Percentiles rank a stretch among this genome's conserved stretches.
phyloP scores from a whole-genome alignment of 106 monocot species.

The Ottelia alismoides region DNA sequence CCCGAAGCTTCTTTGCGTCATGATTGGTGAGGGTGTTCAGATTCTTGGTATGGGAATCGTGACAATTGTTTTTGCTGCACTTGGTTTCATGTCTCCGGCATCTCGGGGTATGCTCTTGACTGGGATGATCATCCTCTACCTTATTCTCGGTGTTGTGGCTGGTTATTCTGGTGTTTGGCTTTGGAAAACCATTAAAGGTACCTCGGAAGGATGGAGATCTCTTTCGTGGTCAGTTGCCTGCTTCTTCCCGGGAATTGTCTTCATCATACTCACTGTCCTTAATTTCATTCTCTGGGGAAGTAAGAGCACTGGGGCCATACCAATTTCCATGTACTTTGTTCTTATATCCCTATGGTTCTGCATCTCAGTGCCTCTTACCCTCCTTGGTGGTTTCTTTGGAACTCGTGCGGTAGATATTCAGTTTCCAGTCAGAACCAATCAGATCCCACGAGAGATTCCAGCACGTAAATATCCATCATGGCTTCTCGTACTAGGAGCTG shows the following conservation, averaged over 20 bases:
- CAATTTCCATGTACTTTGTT: constrained; percentile 11
- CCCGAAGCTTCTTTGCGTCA: constrained; percentile 34
- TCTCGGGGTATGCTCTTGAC: constrained; percentile 44
- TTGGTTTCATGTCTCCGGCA: constrained; percentile 47
- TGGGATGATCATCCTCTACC: constrained; percentile 44
- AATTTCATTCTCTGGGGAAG: constrained; percentile 19
- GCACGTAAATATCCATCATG: constrained; percentile 19
- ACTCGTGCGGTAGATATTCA: constrained; percentile 5
- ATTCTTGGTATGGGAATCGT: constrained; percentile 36
- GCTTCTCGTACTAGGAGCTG: constrained; percentile 16
- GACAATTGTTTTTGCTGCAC: constrained; percentile 37
- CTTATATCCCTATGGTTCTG: constrained; percentile 32
- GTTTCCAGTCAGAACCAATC: constrained; percentile 19
- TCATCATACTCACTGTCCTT: constrained; percentile 12
- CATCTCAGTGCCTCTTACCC: constrained; percentile 22
- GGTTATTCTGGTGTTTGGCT: constrained; percentile 42
- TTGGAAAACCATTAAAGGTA: constrained; percentile 43
- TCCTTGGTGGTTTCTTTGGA: constrained; percentile 21
- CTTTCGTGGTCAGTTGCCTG: constrained; percentile 20
- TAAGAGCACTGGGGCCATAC: constrained; percentile 19
- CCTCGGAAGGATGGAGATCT: constrained; percentile 35
- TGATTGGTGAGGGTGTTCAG: constrained; percentile 58
- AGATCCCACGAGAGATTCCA: constrained; percentile 17
- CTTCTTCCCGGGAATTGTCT: constrained; percentile 17
- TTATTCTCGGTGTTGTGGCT: constrained; percentile 36